phyloP scores from a whole-genome alignment of 768 basidiomycete genomes.

The Mycena polygramma region DNA sequence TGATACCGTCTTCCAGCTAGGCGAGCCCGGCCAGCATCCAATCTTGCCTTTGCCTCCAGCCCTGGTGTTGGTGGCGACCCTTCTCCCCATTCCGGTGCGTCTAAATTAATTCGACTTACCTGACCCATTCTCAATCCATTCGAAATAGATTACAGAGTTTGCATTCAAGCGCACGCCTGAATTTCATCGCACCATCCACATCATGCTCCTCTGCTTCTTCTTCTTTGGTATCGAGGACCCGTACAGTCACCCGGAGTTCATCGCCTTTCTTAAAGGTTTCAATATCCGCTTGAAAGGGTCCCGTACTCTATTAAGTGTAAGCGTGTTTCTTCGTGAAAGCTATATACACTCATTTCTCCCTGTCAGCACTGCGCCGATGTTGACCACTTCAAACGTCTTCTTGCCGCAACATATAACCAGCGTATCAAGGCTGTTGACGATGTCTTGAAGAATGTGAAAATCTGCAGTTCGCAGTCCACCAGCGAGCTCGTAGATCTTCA shows the following conservation, averaged over 20 bases:
- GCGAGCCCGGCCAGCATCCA: too few relatives aligned
- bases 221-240: conserved; percentile 3
- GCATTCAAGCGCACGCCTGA: too few relatives aligned
- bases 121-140: too few relatives aligned
- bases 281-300: neutral
- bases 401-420: neutral
- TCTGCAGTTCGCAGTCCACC: neutral
- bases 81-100: too few relatives aligned
- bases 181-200: neutral
- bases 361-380: neutral
- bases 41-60: too few relatives aligned
- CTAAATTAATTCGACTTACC: too few relatives aligned
- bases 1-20: too few relatives aligned
- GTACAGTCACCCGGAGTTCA: neutral
- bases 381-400: neutral
- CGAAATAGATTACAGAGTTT: too few relatives aligned
- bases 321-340: too few relatives aligned
- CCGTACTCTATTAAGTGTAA: too few relatives aligned
- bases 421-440: neutral
- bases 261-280: neutral
- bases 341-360: too few relatives aligned
- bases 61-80: too few relatives aligned
- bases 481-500: neutral
- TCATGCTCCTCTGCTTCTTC: neutral
- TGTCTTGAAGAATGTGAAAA: neutral